phyloP scores from a whole-genome alignment of 2,329 filamentous ascomycete genomes.

The Plectosphaerella plurivora region DNA sequence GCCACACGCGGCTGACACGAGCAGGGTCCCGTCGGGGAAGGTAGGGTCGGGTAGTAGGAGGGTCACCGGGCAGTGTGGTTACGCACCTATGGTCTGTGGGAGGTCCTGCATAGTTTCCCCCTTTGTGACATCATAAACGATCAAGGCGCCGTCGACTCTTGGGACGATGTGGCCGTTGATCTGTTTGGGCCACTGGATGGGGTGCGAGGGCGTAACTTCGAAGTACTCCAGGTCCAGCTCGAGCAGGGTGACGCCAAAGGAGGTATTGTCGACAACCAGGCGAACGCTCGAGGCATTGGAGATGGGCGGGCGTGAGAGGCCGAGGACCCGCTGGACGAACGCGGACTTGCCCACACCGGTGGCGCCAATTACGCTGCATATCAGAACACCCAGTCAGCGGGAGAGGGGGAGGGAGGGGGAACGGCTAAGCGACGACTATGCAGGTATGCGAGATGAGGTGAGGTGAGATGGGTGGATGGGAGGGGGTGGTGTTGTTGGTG shows the following conservation, averaged over 20 bases:
- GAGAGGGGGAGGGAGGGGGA: neutral
- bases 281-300: conserved; percentile 52
- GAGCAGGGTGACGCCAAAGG: conserved; percentile 56
- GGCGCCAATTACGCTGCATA: conserved; percentile 51
- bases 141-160: conserved; percentile 74
- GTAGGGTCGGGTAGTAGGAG: neutral
- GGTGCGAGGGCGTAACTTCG: conserved; percentile 52
- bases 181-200: conserved; percentile 63
- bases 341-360: conserved; percentile 64
- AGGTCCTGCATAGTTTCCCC: conserved; percentile 70
- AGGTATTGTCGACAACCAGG: conserved; percentile 53
- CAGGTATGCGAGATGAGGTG: neutral
- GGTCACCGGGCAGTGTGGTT: neutral
- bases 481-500: neutral
- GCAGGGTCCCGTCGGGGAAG: too few species aligned
- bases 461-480: neutral
- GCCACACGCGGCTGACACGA: too few species aligned
- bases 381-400: neutral
- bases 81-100: conserved; percentile 73
- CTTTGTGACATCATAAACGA: conserved; percentile 84
- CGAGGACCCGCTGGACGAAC: conserved; percentile 60
- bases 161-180: conserved; percentile 68
- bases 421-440: neutral
- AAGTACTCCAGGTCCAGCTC: conserved; percentile 64
- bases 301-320: conserved; percentile 47